These are phyloP conservation scores for Castanea crenata DNA, from an alignment of 306 rosid species.

Conservation along the genomic window DNA sequence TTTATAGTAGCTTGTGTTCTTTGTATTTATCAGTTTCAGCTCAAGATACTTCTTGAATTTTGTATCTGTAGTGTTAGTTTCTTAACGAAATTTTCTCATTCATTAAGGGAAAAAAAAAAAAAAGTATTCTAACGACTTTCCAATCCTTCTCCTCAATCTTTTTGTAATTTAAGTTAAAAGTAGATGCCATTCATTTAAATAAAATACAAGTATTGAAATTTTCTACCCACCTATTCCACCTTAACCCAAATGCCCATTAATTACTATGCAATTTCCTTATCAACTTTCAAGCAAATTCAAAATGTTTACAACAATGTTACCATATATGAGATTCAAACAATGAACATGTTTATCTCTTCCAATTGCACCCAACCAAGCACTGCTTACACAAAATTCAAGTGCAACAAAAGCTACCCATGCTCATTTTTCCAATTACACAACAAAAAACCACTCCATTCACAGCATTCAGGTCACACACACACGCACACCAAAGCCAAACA, in stretches of 20 bases:
- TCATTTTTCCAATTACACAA: not conserved
- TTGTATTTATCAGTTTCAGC: too few species aligned
- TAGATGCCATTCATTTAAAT: not conserved
- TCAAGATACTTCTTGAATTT: too few species aligned
- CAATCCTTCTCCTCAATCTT: not conserved
- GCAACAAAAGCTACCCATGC: not conserved
- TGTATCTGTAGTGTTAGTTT: too few species aligned
- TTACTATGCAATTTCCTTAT: not conserved
- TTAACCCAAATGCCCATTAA: not conserved
- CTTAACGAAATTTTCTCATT: too few species aligned
- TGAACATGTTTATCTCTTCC: not conserved
- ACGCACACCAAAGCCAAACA: not conserved
- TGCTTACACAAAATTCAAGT: not conserved
- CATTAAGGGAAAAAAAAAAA: too few species aligned
- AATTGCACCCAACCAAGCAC: not conserved
- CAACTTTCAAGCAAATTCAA: not conserved
- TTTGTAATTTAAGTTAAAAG: not conserved
- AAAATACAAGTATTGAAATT: not conserved
- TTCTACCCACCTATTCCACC: not conserved
- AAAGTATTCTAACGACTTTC: not conserved
- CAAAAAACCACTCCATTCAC: not conserved
- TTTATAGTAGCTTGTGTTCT: too few species aligned
- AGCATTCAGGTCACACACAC: not conserved
- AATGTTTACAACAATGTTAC: not conserved
- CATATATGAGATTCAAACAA: not conserved